Conservation (phyloP, 176 grass and related monocot genomes). For the Stipa capillata region DNA sequence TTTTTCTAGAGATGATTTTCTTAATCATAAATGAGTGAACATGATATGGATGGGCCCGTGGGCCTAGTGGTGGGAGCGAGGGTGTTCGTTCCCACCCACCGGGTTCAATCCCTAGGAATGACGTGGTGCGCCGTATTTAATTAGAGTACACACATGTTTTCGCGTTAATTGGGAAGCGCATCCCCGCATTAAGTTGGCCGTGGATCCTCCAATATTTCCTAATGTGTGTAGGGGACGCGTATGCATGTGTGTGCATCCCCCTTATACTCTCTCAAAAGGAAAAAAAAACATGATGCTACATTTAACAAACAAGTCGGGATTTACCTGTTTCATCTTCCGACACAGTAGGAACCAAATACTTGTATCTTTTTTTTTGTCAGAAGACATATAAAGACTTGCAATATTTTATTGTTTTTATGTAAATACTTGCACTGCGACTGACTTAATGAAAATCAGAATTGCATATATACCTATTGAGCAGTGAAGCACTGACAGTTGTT, state of each 20-base stretch:
- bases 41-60: too few species aligned
- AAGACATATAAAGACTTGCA: not conserved
- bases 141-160: too few species aligned
- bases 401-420: not conserved
- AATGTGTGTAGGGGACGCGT: too few species aligned
- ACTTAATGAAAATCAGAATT: not conserved
- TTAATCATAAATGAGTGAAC: not conserved
- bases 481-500: not conserved
- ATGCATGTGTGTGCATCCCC: too few species aligned
- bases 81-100: too few species aligned
- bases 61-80: too few species aligned
- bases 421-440: not conserved
- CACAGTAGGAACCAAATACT: not conserved
- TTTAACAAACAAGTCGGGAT: not conserved
- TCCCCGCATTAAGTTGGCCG: too few species aligned
- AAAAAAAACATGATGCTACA: not conserved
- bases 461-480: not conserved
- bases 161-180: too few species aligned
- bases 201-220: too few species aligned
- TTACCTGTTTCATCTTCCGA: not conserved
- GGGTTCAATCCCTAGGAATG: too few species aligned
- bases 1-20: not conserved
- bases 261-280: too few species aligned
- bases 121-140: too few species aligned
- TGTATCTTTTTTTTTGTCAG: not conserved